Evolutionary conservation across 1,284 basidiomycete species (phyloP).

Genomic region (Trametes polyzona): DNA sequence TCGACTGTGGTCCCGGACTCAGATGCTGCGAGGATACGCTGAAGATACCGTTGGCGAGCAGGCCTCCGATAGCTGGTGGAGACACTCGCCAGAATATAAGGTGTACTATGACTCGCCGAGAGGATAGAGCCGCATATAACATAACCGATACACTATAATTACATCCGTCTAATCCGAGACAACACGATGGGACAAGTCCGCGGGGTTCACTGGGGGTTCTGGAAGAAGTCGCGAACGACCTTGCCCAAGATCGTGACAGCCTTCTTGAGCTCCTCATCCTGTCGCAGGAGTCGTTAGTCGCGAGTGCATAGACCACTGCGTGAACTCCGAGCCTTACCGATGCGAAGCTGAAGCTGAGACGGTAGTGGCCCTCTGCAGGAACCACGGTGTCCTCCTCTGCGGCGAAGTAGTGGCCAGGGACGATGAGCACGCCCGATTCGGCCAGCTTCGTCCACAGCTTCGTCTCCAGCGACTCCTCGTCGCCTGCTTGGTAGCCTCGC

Average conservation of each 20-base stretch:
- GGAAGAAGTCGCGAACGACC: conserved; percentile 37
- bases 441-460: conserved; percentile 61
- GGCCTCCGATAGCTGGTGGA: too few species aligned
- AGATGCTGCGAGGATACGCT: too few species aligned
- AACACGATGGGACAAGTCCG: background rate
- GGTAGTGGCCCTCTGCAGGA: conserved; percentile 55
- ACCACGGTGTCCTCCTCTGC: conserved; percentile 40
- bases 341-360: conserved; percentile 63
- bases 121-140: background rate
- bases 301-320: background rate
- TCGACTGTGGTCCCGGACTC: too few species aligned
- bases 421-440: conserved; percentile 62
- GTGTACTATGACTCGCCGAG: too few species aligned
- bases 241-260: conserved; percentile 36
- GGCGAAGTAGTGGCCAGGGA: conserved; percentile 64
- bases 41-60: too few species aligned
- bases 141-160: background rate
- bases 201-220: conserved; percentile 20
- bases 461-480: conserved; percentile 52
- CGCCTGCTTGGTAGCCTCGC: conserved; percentile 48
- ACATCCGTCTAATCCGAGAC: background rate
- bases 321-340: conserved; percentile 43
- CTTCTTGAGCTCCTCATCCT: conserved; percentile 35
- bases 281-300: background rate
- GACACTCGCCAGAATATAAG: too few species aligned